Percentiles rank a stretch among this genome's conserved stretches.
Evolutionary conservation across 805 yeast genomes (phyloP).

Genomic region (Saccharomycopsis synnaedendra): DNA sequence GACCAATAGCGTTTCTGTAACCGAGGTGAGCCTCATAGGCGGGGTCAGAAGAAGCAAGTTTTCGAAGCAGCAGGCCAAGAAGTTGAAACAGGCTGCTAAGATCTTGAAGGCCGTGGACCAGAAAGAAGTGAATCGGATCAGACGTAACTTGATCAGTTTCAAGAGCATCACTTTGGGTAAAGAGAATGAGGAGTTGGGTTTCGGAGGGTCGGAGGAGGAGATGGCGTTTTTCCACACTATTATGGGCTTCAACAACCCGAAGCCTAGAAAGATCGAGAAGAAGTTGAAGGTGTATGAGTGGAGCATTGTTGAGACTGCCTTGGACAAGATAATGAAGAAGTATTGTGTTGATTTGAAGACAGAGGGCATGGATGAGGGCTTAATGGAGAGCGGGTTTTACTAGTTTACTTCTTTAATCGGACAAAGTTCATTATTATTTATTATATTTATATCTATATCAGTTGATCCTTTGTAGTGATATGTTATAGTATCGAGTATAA

Average conservation of each 20-base stretch:
- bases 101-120: constrained; percentile 26
- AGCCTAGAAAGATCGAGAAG: constrained; percentile 37
- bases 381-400: constrained; percentile 1
- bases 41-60: not conserved
- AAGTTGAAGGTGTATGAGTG: constrained; percentile 35
- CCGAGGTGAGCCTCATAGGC: not conserved
- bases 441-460: not conserved
- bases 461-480: no score
- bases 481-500: no score
- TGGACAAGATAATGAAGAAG: constrained; percentile 31
- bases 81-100: constrained; percentile 12
- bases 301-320: constrained; percentile 27
- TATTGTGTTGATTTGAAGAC: constrained; percentile 22
- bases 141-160: constrained; percentile 48
- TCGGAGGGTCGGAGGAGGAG: constrained; percentile 17
- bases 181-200: not conserved
- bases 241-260: constrained; percentile 35
- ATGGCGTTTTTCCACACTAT: constrained; percentile 20
- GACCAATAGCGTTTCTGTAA: constrained; percentile 4
- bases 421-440: not conserved
- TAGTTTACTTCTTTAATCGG: not conserved
- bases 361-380: not conserved
- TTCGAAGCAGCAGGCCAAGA: constrained; percentile 5
- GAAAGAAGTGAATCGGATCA: constrained; percentile 51
- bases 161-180: constrained; percentile 46